These are phyloP conservation scores for Pyricularia sp. DNA, from an alignment of 2,329 filamentous ascomycete species.

Conservation along the genomic window DNA sequence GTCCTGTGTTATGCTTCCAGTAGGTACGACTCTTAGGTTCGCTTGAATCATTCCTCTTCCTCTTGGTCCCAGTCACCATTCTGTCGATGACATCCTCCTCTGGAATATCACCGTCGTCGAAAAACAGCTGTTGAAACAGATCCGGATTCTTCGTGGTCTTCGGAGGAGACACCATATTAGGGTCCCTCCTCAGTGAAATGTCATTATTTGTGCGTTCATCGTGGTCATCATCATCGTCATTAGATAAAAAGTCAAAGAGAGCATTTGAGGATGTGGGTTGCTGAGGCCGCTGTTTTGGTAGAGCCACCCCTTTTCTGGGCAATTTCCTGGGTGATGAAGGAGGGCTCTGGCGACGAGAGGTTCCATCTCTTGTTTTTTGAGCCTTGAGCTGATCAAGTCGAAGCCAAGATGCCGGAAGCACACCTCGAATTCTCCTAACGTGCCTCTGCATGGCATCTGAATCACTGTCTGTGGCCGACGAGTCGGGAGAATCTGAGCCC, in stretches of 20 bases:
- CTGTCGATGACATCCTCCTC: slow-evolving; percentile 40
- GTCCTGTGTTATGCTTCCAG: background rate
- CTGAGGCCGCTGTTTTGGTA: slow-evolving; percentile 24
- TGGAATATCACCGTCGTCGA: slow-evolving; percentile 34
- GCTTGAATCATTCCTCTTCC: slow-evolving; percentile 15
- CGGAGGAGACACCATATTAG: background rate
- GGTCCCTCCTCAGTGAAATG: background rate
- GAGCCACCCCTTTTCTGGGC: slow-evolving; percentile 34
- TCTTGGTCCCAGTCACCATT: slow-evolving; percentile 30
- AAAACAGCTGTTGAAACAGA: slow-evolving; percentile 9
- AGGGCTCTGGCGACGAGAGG: slow-evolving; percentile 16
- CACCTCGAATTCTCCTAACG: slow-evolving; percentile 40
- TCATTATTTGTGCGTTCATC: slow-evolving; percentile 6
- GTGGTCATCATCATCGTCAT: slow-evolving; percentile 21
- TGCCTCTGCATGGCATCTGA: slow-evolving; percentile 25
- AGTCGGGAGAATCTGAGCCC: background rate
- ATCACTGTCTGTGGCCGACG: slow-evolving; percentile 22
- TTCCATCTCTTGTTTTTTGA: slow-evolving; percentile 16
- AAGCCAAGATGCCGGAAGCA: slow-evolving; percentile 55
- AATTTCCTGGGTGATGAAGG: slow-evolving; percentile 24
- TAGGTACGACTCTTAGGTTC: slow-evolving; percentile 6
- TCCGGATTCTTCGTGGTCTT: background rate
- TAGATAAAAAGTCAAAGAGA: slow-evolving; percentile 23
- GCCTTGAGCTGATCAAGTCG: slow-evolving; percentile 39
- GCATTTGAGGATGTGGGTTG: slow-evolving; percentile 11